Percentiles rank a stretch among this genome's conserved stretches.
These are phyloP conservation scores for Rhododendron griersonianum DNA, from an alignment of 148 eudicot genomes.

Conservation along the genomic window DNA sequence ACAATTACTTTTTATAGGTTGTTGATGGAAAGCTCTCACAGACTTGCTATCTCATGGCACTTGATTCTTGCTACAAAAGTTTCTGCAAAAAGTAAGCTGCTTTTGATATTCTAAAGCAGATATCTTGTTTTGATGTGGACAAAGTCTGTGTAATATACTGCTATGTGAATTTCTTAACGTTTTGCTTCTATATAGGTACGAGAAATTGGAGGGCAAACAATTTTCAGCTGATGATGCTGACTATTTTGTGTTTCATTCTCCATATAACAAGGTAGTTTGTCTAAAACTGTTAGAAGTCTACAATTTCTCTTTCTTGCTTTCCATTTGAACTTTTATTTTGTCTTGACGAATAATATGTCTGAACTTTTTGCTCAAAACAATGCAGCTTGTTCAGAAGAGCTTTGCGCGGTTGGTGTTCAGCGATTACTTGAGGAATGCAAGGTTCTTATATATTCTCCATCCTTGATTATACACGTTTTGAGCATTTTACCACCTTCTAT, in stretches of 20 bases:
- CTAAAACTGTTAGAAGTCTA: neutral
- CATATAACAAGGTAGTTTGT: slow-evolving; percentile 85
- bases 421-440: slow-evolving; percentile 78
- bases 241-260: slow-evolving; percentile 93
- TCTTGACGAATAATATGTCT: neutral
- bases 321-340: neutral
- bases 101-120: neutral
- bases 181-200: slow-evolving; percentile 49
- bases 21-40: slow-evolving; percentile 99
- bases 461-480: neutral
- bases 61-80: slow-evolving; percentile 85
- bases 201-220: slow-evolving; percentile 75
- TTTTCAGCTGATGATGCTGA: slow-evolving; percentile 72
- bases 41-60: slow-evolving; percentile 96
- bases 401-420: slow-evolving; percentile 75
- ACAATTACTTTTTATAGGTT: slow-evolving; percentile 42
- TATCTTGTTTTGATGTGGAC: neutral
- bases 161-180: slow-evolving; percentile 2
- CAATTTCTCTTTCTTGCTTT: slow-evolving; percentile 7
- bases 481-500: slow-evolving; percentile 4
- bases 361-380: slow-evolving; percentile 14
- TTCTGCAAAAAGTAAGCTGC: slow-evolving; percentile 66
- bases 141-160: neutral
- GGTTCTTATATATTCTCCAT: slow-evolving; percentile 34
- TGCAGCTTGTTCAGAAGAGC: slow-evolving; percentile 99